These are phyloP conservation scores for Diaporthe sp. DNA, from an alignment of 2,329 filamentous ascomycete genomes.

Conservation along the genomic window DNA sequence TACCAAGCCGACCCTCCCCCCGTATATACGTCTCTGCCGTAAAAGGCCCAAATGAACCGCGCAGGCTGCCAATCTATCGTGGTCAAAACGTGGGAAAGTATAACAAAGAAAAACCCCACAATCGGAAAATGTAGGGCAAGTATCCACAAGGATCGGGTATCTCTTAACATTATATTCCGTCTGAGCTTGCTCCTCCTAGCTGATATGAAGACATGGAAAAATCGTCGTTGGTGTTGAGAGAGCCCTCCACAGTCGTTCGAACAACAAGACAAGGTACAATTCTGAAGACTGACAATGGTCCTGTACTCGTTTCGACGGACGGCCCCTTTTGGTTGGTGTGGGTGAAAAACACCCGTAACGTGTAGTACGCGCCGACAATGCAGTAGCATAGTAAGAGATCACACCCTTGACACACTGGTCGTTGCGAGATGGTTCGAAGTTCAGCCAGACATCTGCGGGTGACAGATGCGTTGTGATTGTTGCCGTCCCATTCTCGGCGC, in stretches of 20 bases:
- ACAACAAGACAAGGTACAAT: neutral
- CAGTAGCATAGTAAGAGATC: neutral
- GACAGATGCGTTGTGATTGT: neutral
- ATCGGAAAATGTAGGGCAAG: conserved; percentile 17
- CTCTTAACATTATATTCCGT: conserved; percentile 39
- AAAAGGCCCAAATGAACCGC: conserved; percentile 26
- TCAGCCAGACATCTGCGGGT: neutral
- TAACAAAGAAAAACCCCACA: conserved; percentile 26
- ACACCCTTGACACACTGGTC: conserved; percentile 2
- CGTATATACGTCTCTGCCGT: conserved; percentile 19
- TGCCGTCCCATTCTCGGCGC: neutral
- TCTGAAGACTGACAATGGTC: conserved; percentile 1
- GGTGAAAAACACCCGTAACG: conserved; percentile 4
- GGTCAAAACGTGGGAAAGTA: conserved; percentile 21
- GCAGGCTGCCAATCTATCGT: conserved; percentile 33
- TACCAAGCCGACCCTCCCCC: conserved; percentile 22
- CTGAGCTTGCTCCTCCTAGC: conserved; percentile 33
- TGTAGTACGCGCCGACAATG: conserved; percentile 8
- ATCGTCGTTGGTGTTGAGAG: conserved; percentile 4
- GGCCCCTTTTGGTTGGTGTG: neutral
- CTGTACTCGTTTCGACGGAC: neutral
- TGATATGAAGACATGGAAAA: conserved; percentile 19
- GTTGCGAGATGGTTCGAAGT: neutral
- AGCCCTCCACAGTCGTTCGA: conserved; percentile 31
- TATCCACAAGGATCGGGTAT: conserved; percentile 39